Evolutionary conservation across 495 filamentous ascomycete species (phyloP).

Genomic region (Beverwykella pulmonaria): DNA sequence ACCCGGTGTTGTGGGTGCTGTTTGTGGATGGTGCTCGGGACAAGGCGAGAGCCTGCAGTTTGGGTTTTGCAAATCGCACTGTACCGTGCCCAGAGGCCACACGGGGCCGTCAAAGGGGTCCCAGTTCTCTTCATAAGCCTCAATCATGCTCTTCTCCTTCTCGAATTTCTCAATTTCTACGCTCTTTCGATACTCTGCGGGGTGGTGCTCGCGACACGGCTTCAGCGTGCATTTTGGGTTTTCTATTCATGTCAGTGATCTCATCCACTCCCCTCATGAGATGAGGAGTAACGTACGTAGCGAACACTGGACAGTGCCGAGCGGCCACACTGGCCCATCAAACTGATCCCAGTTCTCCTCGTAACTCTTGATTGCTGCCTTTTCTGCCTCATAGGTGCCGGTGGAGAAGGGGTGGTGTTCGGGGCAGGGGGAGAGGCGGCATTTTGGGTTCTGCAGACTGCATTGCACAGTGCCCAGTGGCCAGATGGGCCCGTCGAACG

Average conservation of each 20-base stretch:
- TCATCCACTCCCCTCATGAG: no score
- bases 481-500: conserved; percentile 11
- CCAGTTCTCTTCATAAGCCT: conserved; percentile 21
- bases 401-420: neutral
- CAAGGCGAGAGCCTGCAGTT: neutral
- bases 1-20: no score
- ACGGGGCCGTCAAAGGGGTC: conserved; percentile 23
- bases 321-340: neutral
- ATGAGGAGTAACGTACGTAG: no score
- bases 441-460: neutral
- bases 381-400: neutral
- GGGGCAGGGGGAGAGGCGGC: neutral
- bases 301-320: neutral
- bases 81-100: conserved; percentile 10
- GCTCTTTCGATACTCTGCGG: no score
- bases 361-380: neutral
- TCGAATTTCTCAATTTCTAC: no score
- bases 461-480: conserved; percentile 7
- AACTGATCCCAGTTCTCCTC: neutral
- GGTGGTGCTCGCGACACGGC: neutral
- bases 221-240: neutral
- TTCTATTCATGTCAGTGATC: no score
- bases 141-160: conserved; percentile 16
- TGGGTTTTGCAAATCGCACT: conserved; percentile 1
- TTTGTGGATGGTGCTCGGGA: neutral